Conservation (phyloP, 2,329 filamentous ascomycete species). For the Colletotrichum higginsianum region DNA sequence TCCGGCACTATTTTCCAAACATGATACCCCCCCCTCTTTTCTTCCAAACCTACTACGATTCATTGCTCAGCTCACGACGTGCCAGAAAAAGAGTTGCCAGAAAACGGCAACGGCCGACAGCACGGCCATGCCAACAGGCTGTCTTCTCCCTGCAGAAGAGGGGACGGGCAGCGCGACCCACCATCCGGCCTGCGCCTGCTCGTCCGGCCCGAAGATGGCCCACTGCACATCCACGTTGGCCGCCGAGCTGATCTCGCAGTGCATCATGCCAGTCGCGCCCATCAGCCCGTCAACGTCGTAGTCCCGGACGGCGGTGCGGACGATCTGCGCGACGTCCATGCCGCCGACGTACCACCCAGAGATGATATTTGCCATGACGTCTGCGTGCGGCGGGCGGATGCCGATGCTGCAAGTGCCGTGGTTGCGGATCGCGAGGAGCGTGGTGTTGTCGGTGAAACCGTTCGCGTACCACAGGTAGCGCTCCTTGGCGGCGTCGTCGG, state of each 20-base stretch:
- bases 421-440: conserved; percentile 8
- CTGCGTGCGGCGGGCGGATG: conserved; percentile 20
- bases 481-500: conserved; percentile 1
- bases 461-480: conserved; percentile 1
- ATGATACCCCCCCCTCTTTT: not conserved
- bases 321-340: conserved; percentile 13
- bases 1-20: not conserved
- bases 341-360: conserved; percentile 25
- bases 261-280: conserved; percentile 26
- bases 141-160: conserved; percentile 3
- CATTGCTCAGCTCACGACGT: not conserved
- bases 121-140: not conserved
- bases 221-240: conserved; percentile 25
- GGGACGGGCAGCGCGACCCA: conserved; percentile 21
- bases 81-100: conserved; percentile 4
- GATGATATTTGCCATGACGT: not conserved
- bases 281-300: conserved; percentile 9
- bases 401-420: conserved; percentile 25
- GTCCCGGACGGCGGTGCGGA: not conserved
- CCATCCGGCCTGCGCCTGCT: conserved; percentile 19
- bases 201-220: conserved; percentile 8
- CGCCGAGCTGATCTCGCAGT: conserved; percentile 10
- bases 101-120: not conserved
- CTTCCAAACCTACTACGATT: too few species aligned
- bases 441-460: conserved; percentile 26